Base-by-base conservation (phyloP, 495 filamentous ascomycete species). In the Xylaria curta region DNA sequence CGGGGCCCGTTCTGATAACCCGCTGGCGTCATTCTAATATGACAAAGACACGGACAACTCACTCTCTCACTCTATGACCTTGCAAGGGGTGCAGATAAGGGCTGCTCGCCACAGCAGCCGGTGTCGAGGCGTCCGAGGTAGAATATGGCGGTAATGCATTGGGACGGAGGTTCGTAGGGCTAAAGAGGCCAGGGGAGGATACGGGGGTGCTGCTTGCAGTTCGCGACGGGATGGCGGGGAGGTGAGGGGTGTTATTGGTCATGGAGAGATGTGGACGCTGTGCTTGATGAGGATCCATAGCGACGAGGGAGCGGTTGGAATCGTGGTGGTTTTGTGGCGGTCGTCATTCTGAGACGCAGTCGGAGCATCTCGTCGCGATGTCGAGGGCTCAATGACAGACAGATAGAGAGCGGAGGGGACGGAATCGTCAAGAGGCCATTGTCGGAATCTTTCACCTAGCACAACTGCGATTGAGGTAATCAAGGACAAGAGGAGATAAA, bases 101-200 rank as follows among this genome's bases (percentile, higher is more conserved):
- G 72, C 87, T 91, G 60, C 81, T 79, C 44, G 81, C 76, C 54
- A 62, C 58, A 38, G 75, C 76, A 77, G 58, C 80, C 71, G 81
- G 87, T 73, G 76, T 89, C 77, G 75, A 88, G 81, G 46, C 84
- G 81, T 74, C 83, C 83, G 74, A 87, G 73, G 46, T 82, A 74
- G 79, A 74, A 53, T 82, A 80, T n/a, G 70, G 66, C 38, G 72
- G 76, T 56, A 81, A 78, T 58, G 66, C 81, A 80, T 76, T 78
- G 46, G 65, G 78, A 77, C 75, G 87, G 79, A 70, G 78, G 73
- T 68, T 82, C 71, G 78, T 78, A 60, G 88, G 86, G 72, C 83
- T 88, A 78, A 91, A 92, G 12, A 93, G 85, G 6, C 91, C 90
- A 1, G 90, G 91, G 70, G 90, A 91, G 49, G 90, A 90, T 13